A percentile compares a stretch with the other conserved stretches of the same genome.
phyloP scores from a whole-genome alignment of 2,329 filamentous ascomycete species.

The Xylaria sp. region DNA sequence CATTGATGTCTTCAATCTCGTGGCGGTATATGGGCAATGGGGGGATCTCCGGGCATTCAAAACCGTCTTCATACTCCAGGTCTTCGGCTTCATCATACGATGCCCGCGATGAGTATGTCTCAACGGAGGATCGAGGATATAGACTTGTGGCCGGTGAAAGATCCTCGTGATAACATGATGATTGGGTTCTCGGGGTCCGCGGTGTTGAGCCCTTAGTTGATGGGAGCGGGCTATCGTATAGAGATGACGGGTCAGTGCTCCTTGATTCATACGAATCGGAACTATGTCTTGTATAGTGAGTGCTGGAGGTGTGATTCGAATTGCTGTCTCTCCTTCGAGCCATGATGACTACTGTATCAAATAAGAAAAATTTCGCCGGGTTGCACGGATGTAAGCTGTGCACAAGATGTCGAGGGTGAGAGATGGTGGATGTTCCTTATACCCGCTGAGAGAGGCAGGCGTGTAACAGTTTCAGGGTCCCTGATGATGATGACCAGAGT shows the following conservation, averaged over 20 bases:
- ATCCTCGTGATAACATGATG: constrained; percentile 48
- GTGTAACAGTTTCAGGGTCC: constrained; percentile 44
- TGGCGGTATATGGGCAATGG: constrained; percentile 69
- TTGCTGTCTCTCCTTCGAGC: constrained; percentile 50
- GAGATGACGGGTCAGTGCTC: constrained; percentile 61
- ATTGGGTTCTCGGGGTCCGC: constrained; percentile 38
- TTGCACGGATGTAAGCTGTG: constrained; percentile 30
- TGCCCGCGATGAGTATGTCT: constrained; percentile 81
- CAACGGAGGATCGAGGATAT: constrained; percentile 70
- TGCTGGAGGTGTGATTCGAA: constrained; percentile 54
- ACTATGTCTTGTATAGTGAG: constrained; percentile 56
- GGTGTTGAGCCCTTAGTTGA: constrained; percentile 51
- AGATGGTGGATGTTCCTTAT: constrained; percentile 42
- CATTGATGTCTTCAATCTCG: constrained; percentile 71
- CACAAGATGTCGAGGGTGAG: constrained; percentile 29
- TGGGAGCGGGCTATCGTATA: constrained; percentile 55
- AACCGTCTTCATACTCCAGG: constrained; percentile 50
- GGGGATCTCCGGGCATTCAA: constrained; percentile 58
- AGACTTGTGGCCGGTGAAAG: constrained; percentile 56
- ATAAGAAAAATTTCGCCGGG: constrained; percentile 36
- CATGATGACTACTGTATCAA: constrained; percentile 46
- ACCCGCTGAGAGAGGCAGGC: constrained; percentile 38
- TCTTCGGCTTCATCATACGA: constrained; percentile 68
- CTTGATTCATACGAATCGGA: constrained; percentile 59
- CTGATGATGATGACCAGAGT: constrained; percentile 37